Evolutionary conservation across 495 filamentous ascomycete species (phyloP), one percentile per base, ranked within the genome.

Genomic region (Penicillium riverlandense): DNA sequence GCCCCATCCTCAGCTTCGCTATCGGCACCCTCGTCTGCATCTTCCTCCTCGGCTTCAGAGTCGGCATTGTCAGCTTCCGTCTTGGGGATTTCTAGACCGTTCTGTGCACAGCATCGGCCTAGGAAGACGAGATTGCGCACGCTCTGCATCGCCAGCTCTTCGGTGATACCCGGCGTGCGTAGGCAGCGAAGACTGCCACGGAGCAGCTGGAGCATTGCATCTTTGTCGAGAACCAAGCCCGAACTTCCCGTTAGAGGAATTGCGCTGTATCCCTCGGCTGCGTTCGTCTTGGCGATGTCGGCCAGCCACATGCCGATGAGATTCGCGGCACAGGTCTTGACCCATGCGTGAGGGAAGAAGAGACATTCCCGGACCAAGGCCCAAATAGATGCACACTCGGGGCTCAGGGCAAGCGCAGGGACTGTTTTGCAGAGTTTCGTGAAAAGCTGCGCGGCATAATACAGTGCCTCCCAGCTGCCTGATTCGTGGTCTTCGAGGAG

Each of bases 51-150:
- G 12, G 56, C 54, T 28, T 72, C 71, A 47, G 42, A 61, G 30
- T 68, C 66, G 29, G 61, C 61, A 40, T 62, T 65, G 41, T 66
- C 53, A 29, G 55, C 47, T 32, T 53, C 67, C 47, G 57, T 31
- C 27, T 65, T 55, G 46, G 70, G 55, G 48, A 77, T 77, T 50
- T 64, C 72, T 40, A 84, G 64, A 40, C 66, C 69, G 57, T 82
- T 86, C 27, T 79, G 78, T 13, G 79, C 78, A 47, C 85, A 79
- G 62, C 78, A 82, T 12, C 78, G 74, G 30, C 72, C 82, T 0
- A 95, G 70, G 71, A 94, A 94, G 14, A 85, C 66, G 31, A 90
- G 66, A 52, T 94, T 90, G 46, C 84, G 80, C 27, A 86, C 80
- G 29, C 74, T 79, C 57, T 91, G 86, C 45, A 74, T 75, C 0